Evolutionary conservation across 352 stramenopile genomes (phyloP).

Genomic region (Pythium coloratum): DNA sequence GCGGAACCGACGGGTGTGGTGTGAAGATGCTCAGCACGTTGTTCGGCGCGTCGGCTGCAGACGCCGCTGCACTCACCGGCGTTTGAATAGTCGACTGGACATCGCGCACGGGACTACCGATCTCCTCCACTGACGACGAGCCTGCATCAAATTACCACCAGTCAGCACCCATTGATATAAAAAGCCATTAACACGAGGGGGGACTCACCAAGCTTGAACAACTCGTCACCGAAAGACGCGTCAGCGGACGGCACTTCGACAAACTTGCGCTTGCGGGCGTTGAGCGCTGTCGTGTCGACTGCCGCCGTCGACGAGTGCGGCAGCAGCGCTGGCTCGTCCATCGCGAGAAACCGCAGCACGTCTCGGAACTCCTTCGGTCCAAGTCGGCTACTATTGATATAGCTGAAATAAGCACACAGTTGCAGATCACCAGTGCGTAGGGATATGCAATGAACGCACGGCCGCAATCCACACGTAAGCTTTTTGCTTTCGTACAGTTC

Average conservation of each 20-base stretch:
- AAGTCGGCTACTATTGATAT: constrained; percentile 76
- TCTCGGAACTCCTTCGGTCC: constrained; percentile 85
- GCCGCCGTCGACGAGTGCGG: constrained; percentile 46
- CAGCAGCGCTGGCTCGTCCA: constrained; percentile 81
- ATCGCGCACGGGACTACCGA: constrained; percentile 38
- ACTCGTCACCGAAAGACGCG: constrained; percentile 23
- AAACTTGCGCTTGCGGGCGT: constrained; percentile 78
- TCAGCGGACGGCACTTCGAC: constrained; percentile 55
- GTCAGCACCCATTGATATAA: background rate
- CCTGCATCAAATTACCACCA: constrained; percentile 20
- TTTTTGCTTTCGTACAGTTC: constrained; percentile 22
- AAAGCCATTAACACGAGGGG: too few relatives aligned
- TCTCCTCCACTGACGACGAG: constrained; percentile 48
- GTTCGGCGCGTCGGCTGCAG: constrained; percentile 32
- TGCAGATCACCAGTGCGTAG: constrained; percentile 17
- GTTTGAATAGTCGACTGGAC: constrained; percentile 38
- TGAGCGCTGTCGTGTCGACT: constrained; percentile 33
- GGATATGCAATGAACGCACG: constrained; percentile 21
- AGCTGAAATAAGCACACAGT: constrained; percentile 61
- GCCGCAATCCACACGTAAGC: constrained; percentile 26
- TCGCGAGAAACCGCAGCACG: constrained; percentile 80
- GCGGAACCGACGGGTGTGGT: constrained; percentile 19
- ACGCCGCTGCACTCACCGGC: constrained; percentile 9
- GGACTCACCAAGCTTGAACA: constrained; percentile 40
- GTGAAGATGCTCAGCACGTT: constrained; percentile 85